These are phyloP conservation scores for Dioszegia aurantiaca DNA, from an alignment of 768 basidiomycete species.

Conservation along the genomic window DNA sequence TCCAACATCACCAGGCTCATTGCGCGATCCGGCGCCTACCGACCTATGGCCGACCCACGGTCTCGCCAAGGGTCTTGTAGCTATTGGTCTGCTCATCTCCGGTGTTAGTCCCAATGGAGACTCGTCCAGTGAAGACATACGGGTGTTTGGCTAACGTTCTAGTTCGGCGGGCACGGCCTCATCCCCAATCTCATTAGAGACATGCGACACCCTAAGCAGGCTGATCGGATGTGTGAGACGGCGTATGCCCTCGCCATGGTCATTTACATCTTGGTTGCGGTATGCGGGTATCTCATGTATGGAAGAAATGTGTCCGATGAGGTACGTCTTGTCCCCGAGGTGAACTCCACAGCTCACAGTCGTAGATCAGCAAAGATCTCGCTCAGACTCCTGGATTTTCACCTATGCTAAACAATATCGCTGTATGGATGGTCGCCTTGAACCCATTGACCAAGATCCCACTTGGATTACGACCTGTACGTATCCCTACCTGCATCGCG, in stretches of 20 bases:
- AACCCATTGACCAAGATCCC: conserved; percentile 49
- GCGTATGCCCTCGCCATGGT: conserved; percentile 45
- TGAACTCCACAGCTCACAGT: not conserved
- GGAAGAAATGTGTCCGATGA: conserved; percentile 48
- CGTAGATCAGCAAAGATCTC: conserved; percentile 47
- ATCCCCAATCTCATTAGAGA: conserved; percentile 46
- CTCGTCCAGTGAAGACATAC: too few species aligned
- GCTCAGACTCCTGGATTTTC: conserved; percentile 45
- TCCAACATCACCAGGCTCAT: conserved; percentile 34
- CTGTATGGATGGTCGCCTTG: conserved; percentile 47
- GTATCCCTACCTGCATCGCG: conserved; percentile 8
- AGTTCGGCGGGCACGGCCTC: conserved; percentile 49
- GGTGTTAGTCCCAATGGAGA: conserved; percentile 31
- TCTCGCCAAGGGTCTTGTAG: conserved; percentile 35
- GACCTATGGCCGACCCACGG: conserved; percentile 45
- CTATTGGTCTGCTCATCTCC: conserved; percentile 41
- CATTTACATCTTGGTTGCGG: conserved; percentile 38
- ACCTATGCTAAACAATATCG: conserved; percentile 40
- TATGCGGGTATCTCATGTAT: conserved; percentile 50
- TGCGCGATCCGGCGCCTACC: conserved; percentile 43
- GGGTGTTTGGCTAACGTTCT: not conserved
- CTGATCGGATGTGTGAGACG: conserved; percentile 36
- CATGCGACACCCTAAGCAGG: conserved; percentile 46
- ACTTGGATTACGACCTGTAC: conserved; percentile 43
- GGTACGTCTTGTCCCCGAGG: conserved; percentile 19